Evolutionary conservation across 2,329 filamentous ascomycete species (phyloP), one percentile per base, ranked within the genome.

Genomic region (Exophiala spinifera): DNA sequence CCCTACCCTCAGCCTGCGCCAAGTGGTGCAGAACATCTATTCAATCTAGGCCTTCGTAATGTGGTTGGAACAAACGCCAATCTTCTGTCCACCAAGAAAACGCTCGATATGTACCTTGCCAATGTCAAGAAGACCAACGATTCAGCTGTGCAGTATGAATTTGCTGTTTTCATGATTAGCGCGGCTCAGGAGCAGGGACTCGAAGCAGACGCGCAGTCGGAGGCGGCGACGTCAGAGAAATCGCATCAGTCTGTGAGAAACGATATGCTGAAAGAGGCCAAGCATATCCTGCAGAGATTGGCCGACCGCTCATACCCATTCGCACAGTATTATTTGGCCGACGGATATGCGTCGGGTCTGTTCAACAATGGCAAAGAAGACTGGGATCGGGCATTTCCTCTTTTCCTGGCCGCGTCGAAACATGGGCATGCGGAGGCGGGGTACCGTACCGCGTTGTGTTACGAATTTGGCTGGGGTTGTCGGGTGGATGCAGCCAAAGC

Each of bases 61-160:
- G 85, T 83, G 14, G 85, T 99, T 20, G 94, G 94, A 42, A 87
- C 84, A 67, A 95, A 95, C 74, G 92, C 92, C 3, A 96, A 91
- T 17, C 79, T 99, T 11, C 81, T 99, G 25, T 91, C 90, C 66
- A 87, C 89, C 31, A 89, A 92, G 67, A 91, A 97, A 74, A 99
- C 94, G 1, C 81, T 99, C 46, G 91, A 97, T 51, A 96, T 97
- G 92, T 99, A 99, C 71, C 83, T 92, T 42, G 86, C 87, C 51
- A 99, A 97, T 67, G 89, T 96, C 55, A 97, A 96, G 76, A 99
- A 99, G 76, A 95, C 94, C 2, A 94, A 88, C 59, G 91, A 96
- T 70, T 80, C 86, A 14, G 86, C 88, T 3, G 88, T 95, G 31
- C 91, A 96, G 71, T 97, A 97, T 71, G 94, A 95, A 25, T 97